Evolutionary conservation across 352 stramenopile genomes (phyloP).

Genomic region (Globisporangium camurandrum): DNA sequence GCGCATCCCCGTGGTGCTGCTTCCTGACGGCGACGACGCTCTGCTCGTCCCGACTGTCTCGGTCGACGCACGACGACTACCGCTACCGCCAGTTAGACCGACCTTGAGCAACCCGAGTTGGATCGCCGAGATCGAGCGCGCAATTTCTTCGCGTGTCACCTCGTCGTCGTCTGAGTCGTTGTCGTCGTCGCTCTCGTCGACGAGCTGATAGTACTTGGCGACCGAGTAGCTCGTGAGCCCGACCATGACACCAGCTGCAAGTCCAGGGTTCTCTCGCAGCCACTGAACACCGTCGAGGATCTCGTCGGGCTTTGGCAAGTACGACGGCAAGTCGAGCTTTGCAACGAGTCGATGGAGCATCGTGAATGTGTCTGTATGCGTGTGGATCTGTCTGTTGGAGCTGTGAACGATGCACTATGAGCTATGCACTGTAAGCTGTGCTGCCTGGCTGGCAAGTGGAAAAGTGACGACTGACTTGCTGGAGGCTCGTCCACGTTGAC

Average conservation of each 20-base stretch:
- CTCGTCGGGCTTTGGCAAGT: slow-evolving; percentile 53
- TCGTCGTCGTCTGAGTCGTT: slow-evolving; percentile 21
- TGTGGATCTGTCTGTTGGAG: neutral
- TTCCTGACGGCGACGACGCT: slow-evolving; percentile 19
- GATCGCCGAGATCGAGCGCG: slow-evolving; percentile 36
- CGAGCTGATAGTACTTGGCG: slow-evolving; percentile 53
- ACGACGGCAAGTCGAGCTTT: slow-evolving; percentile 42
- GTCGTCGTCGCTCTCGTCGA: slow-evolving; percentile 20
- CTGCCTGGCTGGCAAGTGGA: slow-evolving; percentile 1
- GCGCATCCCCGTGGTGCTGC: slow-evolving; percentile 20
- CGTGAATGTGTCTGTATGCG: neutral
- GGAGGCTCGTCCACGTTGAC: neutral
- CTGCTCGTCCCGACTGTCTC: slow-evolving; percentile 23
- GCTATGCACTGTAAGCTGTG: no score
- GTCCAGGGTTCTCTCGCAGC: slow-evolving; percentile 55
- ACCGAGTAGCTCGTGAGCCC: slow-evolving; percentile 64
- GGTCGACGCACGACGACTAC: slow-evolving; percentile 10
- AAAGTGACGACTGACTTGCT: neutral
- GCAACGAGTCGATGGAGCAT: slow-evolving; percentile 32
- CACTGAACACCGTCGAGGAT: slow-evolving; percentile 56
- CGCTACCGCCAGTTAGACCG: no score
- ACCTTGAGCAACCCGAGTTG: slow-evolving; percentile 35
- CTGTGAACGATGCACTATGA: neutral
- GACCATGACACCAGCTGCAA: slow-evolving; percentile 55
- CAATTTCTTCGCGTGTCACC: slow-evolving; percentile 35